Base-by-base conservation (phyloP, 2,329 filamentous ascomycete species). In the Epichloe coenophiala region DNA sequence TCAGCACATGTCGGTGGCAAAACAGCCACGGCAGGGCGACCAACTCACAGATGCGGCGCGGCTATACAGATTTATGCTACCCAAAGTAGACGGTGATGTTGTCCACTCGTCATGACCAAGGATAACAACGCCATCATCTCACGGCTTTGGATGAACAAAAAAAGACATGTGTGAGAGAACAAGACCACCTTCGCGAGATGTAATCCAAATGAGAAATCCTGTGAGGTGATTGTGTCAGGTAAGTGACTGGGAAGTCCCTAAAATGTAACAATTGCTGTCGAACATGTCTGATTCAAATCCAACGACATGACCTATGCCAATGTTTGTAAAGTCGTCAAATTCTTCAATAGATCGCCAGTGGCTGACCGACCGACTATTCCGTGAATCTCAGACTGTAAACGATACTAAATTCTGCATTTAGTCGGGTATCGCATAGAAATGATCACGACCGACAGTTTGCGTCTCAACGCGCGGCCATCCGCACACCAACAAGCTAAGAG, bases 221-320 rank as follows among this genome's bases (percentile, higher is more conserved):
- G 51, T 53, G 51, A 56, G 55, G 55, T 54, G 54, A 48, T 55
- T 53, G 53, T 52, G 53, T 19, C 47, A 45, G 37, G 35, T 41
- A n/a, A 23, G 50, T 42, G 38, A 83, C 58, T 83, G n/a, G n/a
- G n/a, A 78, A 61, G 80, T 57, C 71, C 59, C 78, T 83, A 58
- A 83, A 78, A 61, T 84, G 80, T 58, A 71, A 68, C 53, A 83
- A 78, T 55, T 83, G 81, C 47, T 81, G 81, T 49, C 44, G 47
- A 45, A 52, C 49, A 42, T 41, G 44, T 59, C 81, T 85, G 37
- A 76, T 78, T 50, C 80, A 49, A 52, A 52, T 46, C 46, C 47
- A 49, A 52, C 47, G 47, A 52, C 48, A 45, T 50, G 42, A 49
- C 39, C n/a, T 49, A 41, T 41, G 47, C 38, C 47, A 38, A 47